phyloP scores from a whole-genome alignment of 106 monocot species.

The Narthecium ossifragum region DNA sequence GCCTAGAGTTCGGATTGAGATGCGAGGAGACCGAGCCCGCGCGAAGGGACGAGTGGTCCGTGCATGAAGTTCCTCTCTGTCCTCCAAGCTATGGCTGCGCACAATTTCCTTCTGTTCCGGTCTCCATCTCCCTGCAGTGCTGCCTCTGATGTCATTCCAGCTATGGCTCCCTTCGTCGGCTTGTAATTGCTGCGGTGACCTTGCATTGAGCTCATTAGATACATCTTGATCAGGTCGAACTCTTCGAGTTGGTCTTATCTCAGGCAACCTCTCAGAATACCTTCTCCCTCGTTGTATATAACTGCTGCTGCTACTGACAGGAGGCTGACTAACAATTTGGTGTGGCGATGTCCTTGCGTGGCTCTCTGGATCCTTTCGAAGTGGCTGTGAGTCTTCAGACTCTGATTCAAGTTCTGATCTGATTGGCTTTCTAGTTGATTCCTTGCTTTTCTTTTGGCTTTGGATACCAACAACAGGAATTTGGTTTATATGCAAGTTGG shows the following conservation, averaged over 20 bases:
- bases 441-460: constrained; percentile 15
- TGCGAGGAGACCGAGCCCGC: background rate
- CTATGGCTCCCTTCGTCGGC: constrained; percentile 6
- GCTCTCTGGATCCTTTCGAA: background rate
- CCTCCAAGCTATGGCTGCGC: constrained; percentile 3
- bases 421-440: constrained; percentile 11
- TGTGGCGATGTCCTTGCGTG: background rate
- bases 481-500: background rate
- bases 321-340: constrained; percentile 4
- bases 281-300: constrained; percentile 4
- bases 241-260: background rate
- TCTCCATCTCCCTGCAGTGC: constrained; percentile 6
- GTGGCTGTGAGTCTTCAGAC: background rate
- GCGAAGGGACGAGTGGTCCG: background rate
- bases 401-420: background rate
- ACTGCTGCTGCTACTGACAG: background rate
- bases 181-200: background rate
- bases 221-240: background rate
- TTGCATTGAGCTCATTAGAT: background rate
- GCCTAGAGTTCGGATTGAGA: constrained; percentile 1
- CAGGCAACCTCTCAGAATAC: background rate
- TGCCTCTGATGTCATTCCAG: background rate
- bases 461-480: background rate
- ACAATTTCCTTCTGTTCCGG: constrained; percentile 24
- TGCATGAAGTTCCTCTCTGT: background rate